Evolutionary conservation across 441 rosid genomes (phyloP).

Genomic region (Aleurites moluccanus): DNA sequence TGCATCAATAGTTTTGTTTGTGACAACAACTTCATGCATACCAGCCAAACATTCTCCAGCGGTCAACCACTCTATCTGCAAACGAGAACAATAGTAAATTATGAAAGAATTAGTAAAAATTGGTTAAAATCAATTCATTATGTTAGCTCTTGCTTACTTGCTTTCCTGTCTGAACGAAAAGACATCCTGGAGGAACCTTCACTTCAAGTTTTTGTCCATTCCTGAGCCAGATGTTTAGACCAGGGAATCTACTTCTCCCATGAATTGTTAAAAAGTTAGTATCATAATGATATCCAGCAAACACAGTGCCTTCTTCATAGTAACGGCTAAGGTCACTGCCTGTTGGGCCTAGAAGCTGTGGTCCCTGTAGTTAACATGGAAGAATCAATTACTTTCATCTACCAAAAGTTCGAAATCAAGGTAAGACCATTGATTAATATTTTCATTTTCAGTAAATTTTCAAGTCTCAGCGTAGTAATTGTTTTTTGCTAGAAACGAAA

Average conservation of each 20-base stretch:
- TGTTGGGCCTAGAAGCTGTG: constrained; percentile 95
- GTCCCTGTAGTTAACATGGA: constrained; percentile 57
- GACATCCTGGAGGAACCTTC: constrained; percentile 89
- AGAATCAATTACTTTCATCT: neutral
- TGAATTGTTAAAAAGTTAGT: constrained; percentile 79
- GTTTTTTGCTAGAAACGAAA: no score
- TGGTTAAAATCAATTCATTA: neutral
- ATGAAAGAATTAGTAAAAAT: neutral
- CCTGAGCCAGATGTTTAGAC: constrained; percentile 87
- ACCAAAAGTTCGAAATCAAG: no score
- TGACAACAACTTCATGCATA: constrained; percentile 92
- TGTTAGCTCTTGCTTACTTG: constrained; percentile 44
- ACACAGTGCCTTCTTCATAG: constrained; percentile 73
- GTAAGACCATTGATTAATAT: no score
- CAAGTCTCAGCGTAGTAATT: no score
- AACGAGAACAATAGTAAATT: neutral
- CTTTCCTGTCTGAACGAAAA: constrained; percentile 87
- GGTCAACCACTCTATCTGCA: constrained; percentile 93
- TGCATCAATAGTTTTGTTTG: constrained; percentile 67
- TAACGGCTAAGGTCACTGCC: constrained; percentile 75
- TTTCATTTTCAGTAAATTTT: no score
- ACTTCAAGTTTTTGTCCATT: constrained; percentile 86
- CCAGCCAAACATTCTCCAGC: constrained; percentile 92
- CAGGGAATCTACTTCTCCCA: constrained; percentile 89
- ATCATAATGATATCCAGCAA: constrained; percentile 95